A percentile compares a stretch with the other conserved stretches of the same genome.
phyloP scores from a whole-genome alignment of 129 eudicot species.

The Saposhnikovia divaricata region DNA sequence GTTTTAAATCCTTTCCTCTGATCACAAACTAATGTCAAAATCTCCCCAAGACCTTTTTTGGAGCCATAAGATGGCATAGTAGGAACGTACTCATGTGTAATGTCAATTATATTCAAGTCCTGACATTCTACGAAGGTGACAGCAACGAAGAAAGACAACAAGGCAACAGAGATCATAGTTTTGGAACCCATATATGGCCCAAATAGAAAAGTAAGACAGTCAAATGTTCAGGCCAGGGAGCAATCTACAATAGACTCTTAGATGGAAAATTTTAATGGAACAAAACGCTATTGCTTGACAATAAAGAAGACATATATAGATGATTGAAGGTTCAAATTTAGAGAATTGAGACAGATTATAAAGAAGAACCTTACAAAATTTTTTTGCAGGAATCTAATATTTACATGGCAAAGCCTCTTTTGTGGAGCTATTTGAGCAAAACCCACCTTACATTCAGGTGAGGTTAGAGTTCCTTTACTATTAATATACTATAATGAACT shows the following conservation, averaged over 20 bases:
- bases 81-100: slow-evolving; percentile 28
- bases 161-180: not conserved
- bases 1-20: slow-evolving; percentile 35
- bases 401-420: not conserved
- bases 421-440: not conserved
- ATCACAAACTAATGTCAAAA: slow-evolving; percentile 21
- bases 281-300: not conserved
- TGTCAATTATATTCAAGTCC: slow-evolving; percentile 36
- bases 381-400: not conserved
- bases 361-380: not conserved
- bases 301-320: not conserved
- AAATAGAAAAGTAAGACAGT: not conserved
- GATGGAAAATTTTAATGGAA: not conserved
- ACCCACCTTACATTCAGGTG: not conserved
- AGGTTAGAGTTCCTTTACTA: not conserved
- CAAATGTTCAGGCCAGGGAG: not conserved
- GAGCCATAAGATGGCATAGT: slow-evolving; percentile 37
- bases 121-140: slow-evolving; percentile 1
- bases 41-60: slow-evolving; percentile 29
- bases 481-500: not conserved
- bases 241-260: not conserved
- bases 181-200: not conserved
- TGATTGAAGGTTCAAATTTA: not conserved
- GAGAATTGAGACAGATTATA: not conserved
- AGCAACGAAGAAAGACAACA: not conserved